These are phyloP conservation scores for Hypoxylon sp. DNA, from an alignment of 2,329 filamentous ascomycete species.

Conservation along the genomic window DNA sequence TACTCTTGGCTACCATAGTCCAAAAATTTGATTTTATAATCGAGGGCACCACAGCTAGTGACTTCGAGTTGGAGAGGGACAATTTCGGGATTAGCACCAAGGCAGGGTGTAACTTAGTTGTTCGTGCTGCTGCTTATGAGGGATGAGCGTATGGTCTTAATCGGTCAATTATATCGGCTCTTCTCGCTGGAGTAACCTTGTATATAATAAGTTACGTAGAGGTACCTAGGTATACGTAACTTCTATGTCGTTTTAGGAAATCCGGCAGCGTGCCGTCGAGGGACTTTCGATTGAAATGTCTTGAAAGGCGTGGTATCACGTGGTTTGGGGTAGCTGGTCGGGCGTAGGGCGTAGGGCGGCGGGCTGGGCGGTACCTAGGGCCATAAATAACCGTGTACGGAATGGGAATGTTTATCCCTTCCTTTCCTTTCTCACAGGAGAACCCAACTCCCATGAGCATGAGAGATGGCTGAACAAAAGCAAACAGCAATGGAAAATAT, in stretches of 20 bases:
- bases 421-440: not conserved
- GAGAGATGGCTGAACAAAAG: conserved; percentile 5
- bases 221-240: too few relatives aligned
- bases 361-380: not conserved
- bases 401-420: not conserved
- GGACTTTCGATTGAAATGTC: not conserved
- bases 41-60: conserved; percentile 31
- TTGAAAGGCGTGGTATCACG: not conserved
- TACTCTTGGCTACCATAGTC: conserved; percentile 39
- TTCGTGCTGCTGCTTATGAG: not conserved
- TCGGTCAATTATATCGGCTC: too few relatives aligned
- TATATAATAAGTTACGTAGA: too few relatives aligned
- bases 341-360: not conserved
- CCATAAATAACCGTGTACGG: not conserved
- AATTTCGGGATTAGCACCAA: conserved; percentile 43
- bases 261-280: not conserved
- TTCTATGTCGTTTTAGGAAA: not conserved
- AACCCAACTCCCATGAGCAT: not conserved
- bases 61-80: conserved; percentile 41
- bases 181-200: too few relatives aligned
- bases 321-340: not conserved
- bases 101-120: not conserved
- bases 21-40: conserved; percentile 42
- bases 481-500: conserved; percentile 20
- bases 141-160: not conserved